Base-by-base conservation (phyloP, 768 basidiomycete species). In the Saitozyma podzolica region DNA sequence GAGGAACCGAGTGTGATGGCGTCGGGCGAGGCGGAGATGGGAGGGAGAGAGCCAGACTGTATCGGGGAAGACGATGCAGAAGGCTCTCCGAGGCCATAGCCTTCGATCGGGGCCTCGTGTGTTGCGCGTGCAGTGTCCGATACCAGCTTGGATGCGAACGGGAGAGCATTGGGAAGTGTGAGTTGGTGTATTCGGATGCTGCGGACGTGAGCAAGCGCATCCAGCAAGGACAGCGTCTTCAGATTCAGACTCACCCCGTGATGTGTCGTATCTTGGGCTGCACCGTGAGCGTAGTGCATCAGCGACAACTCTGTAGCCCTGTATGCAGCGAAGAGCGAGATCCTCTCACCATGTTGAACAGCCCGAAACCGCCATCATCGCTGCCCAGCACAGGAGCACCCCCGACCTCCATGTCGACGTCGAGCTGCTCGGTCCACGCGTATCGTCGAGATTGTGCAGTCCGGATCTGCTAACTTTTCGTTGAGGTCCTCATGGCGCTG, bases 101-200 rank as follows among this genome's bases (percentile, higher is more conserved):
- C 61, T 6, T 55, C 52, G 4, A 20, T 50, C 7, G 45, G 40
- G 14, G 41, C 29, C 29, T 29, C 45, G 13, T 47, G 45, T 47
- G 6, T 6, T 47, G 2, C 45, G 45, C 13, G n/a, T n/a, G n/a
- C n/a, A 8, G 59, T 50, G 19, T 50, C 19, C 8, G 65, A 8
- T 8, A 59, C 40, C 19, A 67, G 54, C 54, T 68, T 71, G 11
- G 70, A 66, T 17, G 66, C 63, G 55, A 52, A 53, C 8, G 56
- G 17, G 3, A 72, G 61, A 2, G 69, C 58, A 45, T 71, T 63
- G 11, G 69, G 72, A n/a, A 73, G 63, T 7, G 72, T 76, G 13
- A 76, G 62, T 54, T 76, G 72, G 42, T 70, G 72, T 10, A 76
- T 76, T 6, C 69, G 72, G 17, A 76, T 65, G 2, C 74, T 76